Evolutionary conservation across 306 rosid genomes (phyloP), one percentile per base, ranked within the genome.

Genomic region (Sophora flavescens): DNA sequence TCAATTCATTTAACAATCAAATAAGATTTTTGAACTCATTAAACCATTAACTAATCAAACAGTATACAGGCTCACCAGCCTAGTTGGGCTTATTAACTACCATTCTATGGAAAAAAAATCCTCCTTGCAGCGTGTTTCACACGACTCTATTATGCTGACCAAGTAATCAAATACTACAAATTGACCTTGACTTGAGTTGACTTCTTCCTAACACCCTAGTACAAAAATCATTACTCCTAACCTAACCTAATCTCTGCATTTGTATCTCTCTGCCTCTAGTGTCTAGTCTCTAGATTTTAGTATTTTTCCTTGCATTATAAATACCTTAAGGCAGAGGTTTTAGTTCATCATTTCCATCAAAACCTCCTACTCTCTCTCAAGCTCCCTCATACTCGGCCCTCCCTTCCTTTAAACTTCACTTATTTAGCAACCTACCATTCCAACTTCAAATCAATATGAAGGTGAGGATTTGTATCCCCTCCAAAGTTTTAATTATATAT

Each of bases 391-490:
- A 48, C 33, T 10, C 57, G 13, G 2, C 38, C 11, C 2, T 3
- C 0, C 33, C 45, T 22, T 11, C 54, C 44, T 38, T 44, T 48
- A 22, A 22, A 22, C 22, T 14, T 7, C 22, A 0, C 12, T 35
- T 66, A 61, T 2, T n/a, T 30, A 7, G 58, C 5, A 36, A 26
- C 44, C 22, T 30, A 0, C 22, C 54, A 0, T 38, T 62, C 22
- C 42, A 69, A 14, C 44, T 70, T 72, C 73, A 52, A 73, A 71
- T 39, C 79, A 64, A 59, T 53, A 76, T 80, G 82, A 84, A 32
- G 87, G 82, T 84, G 48, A 71, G 58, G 76, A 59, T 58, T 63
- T 12, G 0, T 35, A 4, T 52, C 41, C n/a, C 42, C 3, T 30
- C 11, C 17, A 22, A 35, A 4, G 1, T 26, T 22, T 54, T n/a